Conservation (phyloP, 1,139 yeast species). For the Pichia cactophila region DNA sequence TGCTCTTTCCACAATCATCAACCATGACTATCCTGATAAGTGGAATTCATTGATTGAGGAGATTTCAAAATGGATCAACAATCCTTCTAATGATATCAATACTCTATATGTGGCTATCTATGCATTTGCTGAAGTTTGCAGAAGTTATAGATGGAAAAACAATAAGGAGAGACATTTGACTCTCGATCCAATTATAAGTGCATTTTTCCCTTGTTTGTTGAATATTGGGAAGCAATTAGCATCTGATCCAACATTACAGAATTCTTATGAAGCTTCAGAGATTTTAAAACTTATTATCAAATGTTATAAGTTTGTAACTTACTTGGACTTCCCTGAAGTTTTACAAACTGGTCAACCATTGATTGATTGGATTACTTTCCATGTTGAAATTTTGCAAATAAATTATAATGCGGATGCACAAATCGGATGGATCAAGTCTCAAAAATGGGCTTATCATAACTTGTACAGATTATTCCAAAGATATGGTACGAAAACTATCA, state of each 20-base stretch:
- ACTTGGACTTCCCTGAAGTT: constrained; percentile 65
- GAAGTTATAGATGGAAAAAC: constrained; percentile 70
- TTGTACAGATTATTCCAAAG: constrained; percentile 66
- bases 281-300: constrained; percentile 72
- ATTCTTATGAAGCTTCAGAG: constrained; percentile 45
- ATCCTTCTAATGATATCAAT: constrained; percentile 42
- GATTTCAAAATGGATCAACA: constrained; percentile 48
- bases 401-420: constrained; percentile 46
- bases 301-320: constrained; percentile 74
- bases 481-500: constrained; percentile 50
- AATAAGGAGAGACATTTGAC: constrained; percentile 48
- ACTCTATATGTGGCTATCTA: constrained; percentile 69
- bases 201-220: constrained; percentile 64
- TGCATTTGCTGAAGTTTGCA: constrained; percentile 65
- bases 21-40: constrained; percentile 56
- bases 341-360: constrained; percentile 55
- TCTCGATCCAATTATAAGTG: constrained; percentile 53
- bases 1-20: constrained; percentile 57
- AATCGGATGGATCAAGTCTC: constrained; percentile 65
- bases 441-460: constrained; percentile 88
- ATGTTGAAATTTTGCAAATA: constrained; percentile 60
- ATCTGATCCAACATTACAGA: constrained; percentile 36
- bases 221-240: constrained; percentile 55
- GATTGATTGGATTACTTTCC: constrained; percentile 70
- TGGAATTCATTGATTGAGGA: constrained; percentile 66